phyloP scores from a whole-genome alignment of 2,329 filamentous ascomycete species.

The Colletotrichum spaethianum region DNA sequence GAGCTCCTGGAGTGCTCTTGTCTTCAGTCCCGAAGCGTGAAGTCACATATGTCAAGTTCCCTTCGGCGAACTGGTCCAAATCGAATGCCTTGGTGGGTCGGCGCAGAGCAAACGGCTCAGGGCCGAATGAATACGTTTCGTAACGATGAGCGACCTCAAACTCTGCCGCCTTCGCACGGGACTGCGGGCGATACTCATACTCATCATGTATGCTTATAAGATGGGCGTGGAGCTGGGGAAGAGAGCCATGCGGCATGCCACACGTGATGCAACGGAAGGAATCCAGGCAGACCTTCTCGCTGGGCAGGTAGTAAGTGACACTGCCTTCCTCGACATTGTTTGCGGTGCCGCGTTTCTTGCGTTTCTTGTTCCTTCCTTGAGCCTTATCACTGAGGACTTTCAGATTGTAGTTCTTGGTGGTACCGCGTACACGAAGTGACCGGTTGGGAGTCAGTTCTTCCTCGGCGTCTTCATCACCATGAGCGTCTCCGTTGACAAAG shows the following conservation, averaged over 20 bases:
- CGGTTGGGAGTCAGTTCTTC: conserved; percentile 67
- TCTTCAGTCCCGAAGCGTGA: conserved; percentile 56
- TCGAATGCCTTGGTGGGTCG: conserved; percentile 60
- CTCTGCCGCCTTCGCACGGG: conserved; percentile 50
- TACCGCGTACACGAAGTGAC: conserved; percentile 61
- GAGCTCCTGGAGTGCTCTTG: conserved; percentile 17
- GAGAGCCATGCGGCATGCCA: conserved; percentile 60
- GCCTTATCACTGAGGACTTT: conserved; percentile 72
- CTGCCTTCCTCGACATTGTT: conserved; percentile 54
- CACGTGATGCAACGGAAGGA: conserved; percentile 67
- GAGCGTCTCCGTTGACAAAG: conserved; percentile 43
- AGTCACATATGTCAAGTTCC: conserved; percentile 62
- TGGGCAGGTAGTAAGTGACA: conserved; percentile 62
- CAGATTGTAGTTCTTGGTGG: conserved; percentile 70
- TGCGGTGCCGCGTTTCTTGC: conserved; percentile 50
- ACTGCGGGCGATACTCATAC: conserved; percentile 59
- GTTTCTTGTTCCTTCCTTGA: conserved; percentile 66
- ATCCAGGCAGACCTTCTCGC: conserved; percentile 62
- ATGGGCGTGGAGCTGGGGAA: conserved; percentile 65
- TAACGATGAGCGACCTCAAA: conserved; percentile 56
- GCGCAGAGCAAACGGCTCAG: conserved; percentile 59
- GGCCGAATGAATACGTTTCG: conserved; percentile 48
- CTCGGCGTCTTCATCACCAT: conserved; percentile 61
- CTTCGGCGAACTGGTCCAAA: conserved; percentile 58
- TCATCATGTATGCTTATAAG: conserved; percentile 61